Conservation (phyloP, 345 rosid genomes). For the Schrenkiella parvula region DNA sequence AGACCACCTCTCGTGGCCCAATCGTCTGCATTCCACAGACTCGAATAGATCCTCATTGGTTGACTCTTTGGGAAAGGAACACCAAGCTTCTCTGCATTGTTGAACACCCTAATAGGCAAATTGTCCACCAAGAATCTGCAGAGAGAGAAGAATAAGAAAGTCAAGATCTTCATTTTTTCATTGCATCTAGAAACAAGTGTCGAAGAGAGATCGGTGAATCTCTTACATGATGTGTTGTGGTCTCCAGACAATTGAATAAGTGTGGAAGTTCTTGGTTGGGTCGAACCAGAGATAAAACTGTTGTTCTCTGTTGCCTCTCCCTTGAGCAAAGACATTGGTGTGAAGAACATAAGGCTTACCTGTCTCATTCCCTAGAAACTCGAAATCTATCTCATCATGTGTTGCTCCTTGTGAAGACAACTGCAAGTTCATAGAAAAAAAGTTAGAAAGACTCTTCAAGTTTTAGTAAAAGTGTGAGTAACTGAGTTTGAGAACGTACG, state of each 20-base stretch:
- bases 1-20: conserved; percentile 65
- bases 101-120: conserved; percentile 51
- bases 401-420: conserved; percentile 50
- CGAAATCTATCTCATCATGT: conserved; percentile 66
- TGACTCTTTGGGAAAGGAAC: conserved; percentile 53
- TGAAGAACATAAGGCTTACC: conserved; percentile 61
- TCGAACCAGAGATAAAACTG: conserved; percentile 67
- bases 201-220: not conserved
- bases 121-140: conserved; percentile 60
- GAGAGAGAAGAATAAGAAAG: not conserved
- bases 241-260: conserved; percentile 63
- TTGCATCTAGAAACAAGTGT: not conserved
- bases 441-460: not conserved
- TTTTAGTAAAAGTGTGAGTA: not conserved
- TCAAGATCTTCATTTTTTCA: not conserved
- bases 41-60: conserved; percentile 51
- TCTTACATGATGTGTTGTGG: conserved; percentile 51
- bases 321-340: conserved; percentile 56
- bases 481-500: conserved; percentile 29
- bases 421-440: conserved; percentile 22
- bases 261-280: conserved; percentile 66
- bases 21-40: conserved; percentile 54
- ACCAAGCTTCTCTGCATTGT: conserved; percentile 44
- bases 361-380: conserved; percentile 57
- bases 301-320: conserved; percentile 63